Base-by-base conservation (phyloP, 805 yeast genomes). In the Candida fluviatilis region DNA sequence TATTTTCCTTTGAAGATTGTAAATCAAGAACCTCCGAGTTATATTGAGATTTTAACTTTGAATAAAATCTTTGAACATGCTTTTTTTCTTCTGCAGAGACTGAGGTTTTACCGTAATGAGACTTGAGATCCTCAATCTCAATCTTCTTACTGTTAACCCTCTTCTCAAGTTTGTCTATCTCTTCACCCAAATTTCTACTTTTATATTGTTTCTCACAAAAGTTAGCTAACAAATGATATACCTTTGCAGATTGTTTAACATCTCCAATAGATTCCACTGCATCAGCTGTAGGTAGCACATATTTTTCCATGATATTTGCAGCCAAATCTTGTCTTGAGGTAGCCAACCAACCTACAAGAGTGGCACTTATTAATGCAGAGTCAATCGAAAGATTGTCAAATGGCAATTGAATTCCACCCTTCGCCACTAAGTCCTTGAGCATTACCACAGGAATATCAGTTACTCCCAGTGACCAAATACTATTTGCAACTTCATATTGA, bases 201-300 rank as follows among this genome's bases (percentile, higher is more conserved):
- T 73, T 71, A 19, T 74, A 58, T 49, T 85, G 90, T 5, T 65
- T 59, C 48, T 83, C 84, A 54, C 96, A 84, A 52, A 89, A 89
- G 21, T 70, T 64, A 0, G 90, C 97, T 48, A 84, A 71, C 2
- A 70, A 65, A 43, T 76, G 82, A 51, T 57, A 82, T 4, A 80
- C 71, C 25, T 63, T 57, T 0, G 80, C 76, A 30, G 59, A 52
- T 23, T 59, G 61, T 1, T 52, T 50, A 1, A 31, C 11, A 17
- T 47, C 47, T 4, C 35, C 28, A 5, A 54, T 45, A 11, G 30
- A 31, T 2, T 27, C 35, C 3, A 39, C 39, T 32, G 39, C 51
- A 1, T 45, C 35, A 3, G 56, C 62, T n/a, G 73, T 69, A 1
- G 77, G 72, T 4, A 66, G 60, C 13, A 87, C 78, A 50, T 82